Evolutionary conservation across 192 early-diverging fungal genomes (phyloP), one percentile per base, ranked within the genome.

Genomic region (Allomyces javanicus): DNA sequence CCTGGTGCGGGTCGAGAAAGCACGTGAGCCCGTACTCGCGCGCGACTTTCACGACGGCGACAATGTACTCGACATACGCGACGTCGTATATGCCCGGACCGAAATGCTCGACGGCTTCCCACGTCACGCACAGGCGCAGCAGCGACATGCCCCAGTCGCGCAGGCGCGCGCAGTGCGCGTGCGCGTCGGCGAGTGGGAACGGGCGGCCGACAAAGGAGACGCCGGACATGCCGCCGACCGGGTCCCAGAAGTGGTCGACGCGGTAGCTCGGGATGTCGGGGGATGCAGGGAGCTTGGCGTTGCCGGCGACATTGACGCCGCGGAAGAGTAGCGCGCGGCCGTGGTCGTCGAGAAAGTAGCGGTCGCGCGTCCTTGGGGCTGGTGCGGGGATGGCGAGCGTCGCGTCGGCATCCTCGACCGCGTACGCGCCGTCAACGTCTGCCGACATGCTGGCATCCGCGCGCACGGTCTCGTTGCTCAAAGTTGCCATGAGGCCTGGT

Each of bases 151-250:
- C 89, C 86, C 84, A 87, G 11, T 73, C 43, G 25, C 78, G 70
- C 26, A 91, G 73, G 33, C 87, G 77, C 19, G 65, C 63, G 24
- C 89, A 81, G 67, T 91, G 86, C 58, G 82, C 83, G 67, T 89
- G 85, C 9, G 86, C 86, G 55, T 88, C 83, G 7, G 78, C 72
- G 0, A 89, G 70, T 1, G 83, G 75, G 66, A 91, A 86, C 11
- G 89, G 89, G 11, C 87, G 55, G 1, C 87, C 87, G 25, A 91
- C 70, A 69, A 89, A 89, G 24, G 75, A 83, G 23, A 90, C 81
- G 27, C 83, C 26, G 0, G 72, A 66, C 23, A 77, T 79, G 27
- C 78, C 71, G 67, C 73, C 76, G 23, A 77, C 12, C 3, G 33
- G 12, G 26, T 45, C 74, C 66, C 76, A 75, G 69, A 77, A 83